Evolutionary conservation across 1,139 yeast species (phyloP).

Genomic region (Candida neerlandica): DNA sequence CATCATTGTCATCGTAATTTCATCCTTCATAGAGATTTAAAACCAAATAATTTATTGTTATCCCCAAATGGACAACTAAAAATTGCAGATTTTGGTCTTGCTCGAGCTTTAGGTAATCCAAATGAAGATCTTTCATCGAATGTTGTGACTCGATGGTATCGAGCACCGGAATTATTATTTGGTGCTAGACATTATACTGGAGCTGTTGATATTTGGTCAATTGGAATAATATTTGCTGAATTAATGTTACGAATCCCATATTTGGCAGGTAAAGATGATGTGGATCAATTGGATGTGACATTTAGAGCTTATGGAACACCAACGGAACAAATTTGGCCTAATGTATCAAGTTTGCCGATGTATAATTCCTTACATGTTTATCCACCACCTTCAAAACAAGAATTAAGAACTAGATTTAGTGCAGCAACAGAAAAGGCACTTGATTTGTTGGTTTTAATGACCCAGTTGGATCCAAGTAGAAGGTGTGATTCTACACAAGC

Average conservation of each 20-base stretch:
- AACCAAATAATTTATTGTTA: conserved; percentile 78
- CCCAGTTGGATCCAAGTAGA: conserved; percentile 75
- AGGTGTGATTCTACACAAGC: conserved; percentile 72
- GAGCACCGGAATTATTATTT: conserved; percentile 90
- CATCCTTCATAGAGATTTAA: conserved; percentile 86
- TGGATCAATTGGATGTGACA: conserved; percentile 87
- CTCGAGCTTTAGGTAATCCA: conserved; percentile 77
- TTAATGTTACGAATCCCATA: conserved; percentile 94
- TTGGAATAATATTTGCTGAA: conserved; percentile 95
- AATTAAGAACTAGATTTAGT: conserved; percentile 78
- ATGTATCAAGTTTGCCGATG: conserved; percentile 75
- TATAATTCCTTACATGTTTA: conserved; percentile 72
- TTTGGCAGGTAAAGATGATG: conserved; percentile 87
- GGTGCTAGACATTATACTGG: conserved; percentile 89
- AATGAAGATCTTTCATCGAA: conserved; percentile 85
- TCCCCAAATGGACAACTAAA: conserved; percentile 88
- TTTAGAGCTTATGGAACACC: conserved; percentile 97
- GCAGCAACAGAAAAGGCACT: conserved; percentile 91
- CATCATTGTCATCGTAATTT: conserved; percentile 94
- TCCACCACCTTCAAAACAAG: conserved; percentile 84
- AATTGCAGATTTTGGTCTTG: conserved; percentile 96
- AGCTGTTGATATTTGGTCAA: conserved; percentile 92
- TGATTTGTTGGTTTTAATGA: conserved; percentile 72
- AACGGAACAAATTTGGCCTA: conserved; percentile 90
- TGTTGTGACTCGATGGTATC: conserved; percentile 96